Evolutionary conservation across 2,329 filamentous ascomycete species (phyloP), one percentile per base, ranked within the genome.

Genomic region (Ophiostoma ips): DNA sequence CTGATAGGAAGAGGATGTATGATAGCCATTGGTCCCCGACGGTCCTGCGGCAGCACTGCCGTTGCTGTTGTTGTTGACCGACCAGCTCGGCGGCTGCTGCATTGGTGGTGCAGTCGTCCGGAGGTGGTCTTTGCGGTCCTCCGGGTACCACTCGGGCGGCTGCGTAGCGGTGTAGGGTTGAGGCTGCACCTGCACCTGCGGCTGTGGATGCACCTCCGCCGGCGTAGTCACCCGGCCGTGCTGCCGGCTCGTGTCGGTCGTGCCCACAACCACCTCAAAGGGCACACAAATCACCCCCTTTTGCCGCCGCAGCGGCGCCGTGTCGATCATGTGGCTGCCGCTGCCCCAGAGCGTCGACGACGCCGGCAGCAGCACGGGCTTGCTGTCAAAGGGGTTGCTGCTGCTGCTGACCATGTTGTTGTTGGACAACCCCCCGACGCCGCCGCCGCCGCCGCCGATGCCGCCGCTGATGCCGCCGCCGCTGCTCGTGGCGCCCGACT

Each of bases 231-330:
- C 53, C 43, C 52, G 62, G 51, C 69, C 71, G 51, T 72, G 72
- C 52, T 68, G 61, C 56, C 75, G 66, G 53, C 75, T 76, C 57
- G 81, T 90, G 63, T 98, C 89, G 34, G 76, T 76, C 0, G 88
- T 95, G 1, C 92, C 92, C 18, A 96, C 81, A 1, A 94, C 72
- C 13, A 95, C 77, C 62, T 95, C 88, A 58, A 95, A 90, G 0
- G 83, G 74, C 50, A 88, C 85, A 1, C 82, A 83, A 19, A 95
- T 82, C n/a, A 96, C 87, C 9, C 87, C 87, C 61, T 95, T 95
- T 61, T 94, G 87, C 37, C 89, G 80, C 46, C 87, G 76, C 24
- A 96, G 78, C 44, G 83, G 79, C 56, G 92, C 83, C 0, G 92
- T 98, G 57, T 95, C 88, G 38, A 94, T 76, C 54, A 95, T 87